Conservation (phyloP, 768 basidiomycete genomes). For the Vararia minispora region DNA sequence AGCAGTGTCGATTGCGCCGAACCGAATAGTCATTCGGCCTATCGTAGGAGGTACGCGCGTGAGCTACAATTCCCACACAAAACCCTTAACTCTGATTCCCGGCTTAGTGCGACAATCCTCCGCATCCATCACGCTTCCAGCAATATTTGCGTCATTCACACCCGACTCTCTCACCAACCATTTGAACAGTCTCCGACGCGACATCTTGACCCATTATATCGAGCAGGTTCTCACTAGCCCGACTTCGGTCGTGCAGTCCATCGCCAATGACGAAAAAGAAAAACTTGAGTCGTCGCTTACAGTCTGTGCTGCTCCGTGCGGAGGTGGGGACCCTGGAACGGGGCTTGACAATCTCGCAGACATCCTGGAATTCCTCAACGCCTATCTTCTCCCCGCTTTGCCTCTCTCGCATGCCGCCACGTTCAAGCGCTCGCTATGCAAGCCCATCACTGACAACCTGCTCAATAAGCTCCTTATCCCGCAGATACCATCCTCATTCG, state of each 20-base stretch:
- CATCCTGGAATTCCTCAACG: constrained; percentile 52
- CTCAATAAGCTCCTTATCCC: constrained; percentile 59
- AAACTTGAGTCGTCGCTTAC: constrained; percentile 35
- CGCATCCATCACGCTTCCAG: constrained; percentile 36
- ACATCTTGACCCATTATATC: constrained; percentile 48
- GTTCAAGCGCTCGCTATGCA: constrained; percentile 49
- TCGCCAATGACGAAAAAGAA: constrained; percentile 23
- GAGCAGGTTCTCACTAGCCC: constrained; percentile 47
- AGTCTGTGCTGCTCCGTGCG: constrained; percentile 33
- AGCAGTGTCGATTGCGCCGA: constrained; percentile 41
- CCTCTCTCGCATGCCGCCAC: constrained; percentile 32
- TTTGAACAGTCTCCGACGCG: constrained; percentile 52
- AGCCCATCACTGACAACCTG: constrained; percentile 47
- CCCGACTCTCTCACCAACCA: constrained; percentile 40
- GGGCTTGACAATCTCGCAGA: constrained; percentile 46
- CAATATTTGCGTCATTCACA: constrained; percentile 50
- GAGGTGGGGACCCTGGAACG: constrained; percentile 23
- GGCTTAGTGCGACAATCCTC: constrained; percentile 56
- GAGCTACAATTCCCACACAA: constrained; percentile 11
- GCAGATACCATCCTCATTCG: constrained; percentile 55
- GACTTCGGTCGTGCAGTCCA: constrained; percentile 27
- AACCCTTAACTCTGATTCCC: neutral
- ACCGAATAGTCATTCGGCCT: constrained; percentile 37
- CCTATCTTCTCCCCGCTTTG: constrained; percentile 43
- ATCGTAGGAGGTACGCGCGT: constrained; percentile 37